A percentile compares a stretch with the other conserved stretches of the same genome.
phyloP scores from a whole-genome alignment of 805 yeast genomes.

The Pichia nanzhaoensis region DNA sequence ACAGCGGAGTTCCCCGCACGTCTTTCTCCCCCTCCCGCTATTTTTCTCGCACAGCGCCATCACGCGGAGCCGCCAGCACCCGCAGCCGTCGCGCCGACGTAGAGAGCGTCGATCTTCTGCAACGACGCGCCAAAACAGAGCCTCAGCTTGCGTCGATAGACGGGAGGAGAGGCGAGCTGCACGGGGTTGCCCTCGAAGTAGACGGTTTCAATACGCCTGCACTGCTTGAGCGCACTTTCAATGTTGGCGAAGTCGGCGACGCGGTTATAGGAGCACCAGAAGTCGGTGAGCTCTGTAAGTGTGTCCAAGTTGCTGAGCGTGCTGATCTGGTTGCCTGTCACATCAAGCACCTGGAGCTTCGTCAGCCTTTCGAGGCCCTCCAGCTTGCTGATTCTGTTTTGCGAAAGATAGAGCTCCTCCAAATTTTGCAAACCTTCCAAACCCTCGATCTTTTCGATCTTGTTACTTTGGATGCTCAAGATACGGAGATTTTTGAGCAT shows the following conservation, averaged over 20 bases:
- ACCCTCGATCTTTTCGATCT: conserved; percentile 73
- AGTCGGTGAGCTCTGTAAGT: conserved; percentile 68
- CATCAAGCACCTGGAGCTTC: conserved; percentile 68
- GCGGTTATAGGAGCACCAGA: conserved; percentile 86
- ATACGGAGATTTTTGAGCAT: conserved; percentile 58
- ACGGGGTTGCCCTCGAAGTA: conserved; percentile 93
- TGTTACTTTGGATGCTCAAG: conserved; percentile 83
- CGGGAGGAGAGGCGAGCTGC: conserved; percentile 63
- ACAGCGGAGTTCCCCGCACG: too few species aligned
- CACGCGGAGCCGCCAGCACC: too few species aligned
- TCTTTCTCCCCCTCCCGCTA: too few species aligned
- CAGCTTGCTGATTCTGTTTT: conserved; percentile 67
- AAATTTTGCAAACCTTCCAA: conserved; percentile 62
- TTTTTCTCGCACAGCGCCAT: background rate
- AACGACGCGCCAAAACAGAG: conserved; percentile 66
- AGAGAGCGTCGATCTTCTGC: conserved; percentile 88
- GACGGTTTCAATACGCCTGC: conserved; percentile 72
- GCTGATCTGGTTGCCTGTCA: conserved; percentile 66
- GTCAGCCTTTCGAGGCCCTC: conserved; percentile 70
- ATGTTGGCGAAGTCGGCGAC: conserved; percentile 64
- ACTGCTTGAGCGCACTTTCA: conserved; percentile 52
- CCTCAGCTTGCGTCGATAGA: conserved; percentile 77
- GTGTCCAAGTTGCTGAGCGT: conserved; percentile 60
- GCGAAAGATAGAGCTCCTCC: conserved; percentile 83
- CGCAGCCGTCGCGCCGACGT: too few species aligned